Evolutionary conservation across 768 basidiomycete genomes (phyloP).

Genomic region (Naganishia friedmannii): DNA sequence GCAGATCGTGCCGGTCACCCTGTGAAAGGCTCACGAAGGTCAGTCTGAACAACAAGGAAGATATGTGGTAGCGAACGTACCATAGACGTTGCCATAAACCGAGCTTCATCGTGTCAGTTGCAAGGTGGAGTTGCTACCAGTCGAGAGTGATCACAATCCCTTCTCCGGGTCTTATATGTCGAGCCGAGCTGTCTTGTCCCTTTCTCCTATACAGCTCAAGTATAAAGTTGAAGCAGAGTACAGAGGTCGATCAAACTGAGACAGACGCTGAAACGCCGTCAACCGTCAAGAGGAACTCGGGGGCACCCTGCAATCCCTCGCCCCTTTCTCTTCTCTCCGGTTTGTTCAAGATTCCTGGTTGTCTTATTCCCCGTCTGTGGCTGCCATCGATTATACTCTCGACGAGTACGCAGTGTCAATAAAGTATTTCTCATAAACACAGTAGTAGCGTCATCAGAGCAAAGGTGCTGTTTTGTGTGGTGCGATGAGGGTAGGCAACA

Average conservation of each 20-base stretch:
- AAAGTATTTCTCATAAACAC: no score
- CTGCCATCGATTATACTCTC: no score
- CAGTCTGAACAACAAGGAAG: not conserved
- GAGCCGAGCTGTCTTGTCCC: not conserved
- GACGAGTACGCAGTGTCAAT: no score
- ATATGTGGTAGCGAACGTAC: not conserved
- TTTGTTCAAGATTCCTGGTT: no score
- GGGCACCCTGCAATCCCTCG: not conserved
- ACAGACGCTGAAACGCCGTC: not conserved
- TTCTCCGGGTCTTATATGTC: not conserved
- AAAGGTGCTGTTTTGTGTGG: no score
- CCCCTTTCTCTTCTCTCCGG: not conserved
- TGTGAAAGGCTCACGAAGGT: conserved; percentile 26
- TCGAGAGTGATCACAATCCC: not conserved
- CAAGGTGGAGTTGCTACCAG: not conserved
- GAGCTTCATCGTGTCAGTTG: not conserved
- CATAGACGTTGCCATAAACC: conserved; percentile 9
- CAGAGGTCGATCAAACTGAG: not conserved
- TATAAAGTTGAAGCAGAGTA: no score
- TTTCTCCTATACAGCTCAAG: not conserved
- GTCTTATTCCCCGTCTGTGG: no score
- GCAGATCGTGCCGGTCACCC: conserved; percentile 50
- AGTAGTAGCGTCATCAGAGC: no score
- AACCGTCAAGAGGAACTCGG: not conserved
- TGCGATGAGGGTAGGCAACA: no score